Evolutionary conservation across 345 rosid species (phyloP), one percentile per base, ranked within the genome.

Genomic region (Populus pruinosa): DNA sequence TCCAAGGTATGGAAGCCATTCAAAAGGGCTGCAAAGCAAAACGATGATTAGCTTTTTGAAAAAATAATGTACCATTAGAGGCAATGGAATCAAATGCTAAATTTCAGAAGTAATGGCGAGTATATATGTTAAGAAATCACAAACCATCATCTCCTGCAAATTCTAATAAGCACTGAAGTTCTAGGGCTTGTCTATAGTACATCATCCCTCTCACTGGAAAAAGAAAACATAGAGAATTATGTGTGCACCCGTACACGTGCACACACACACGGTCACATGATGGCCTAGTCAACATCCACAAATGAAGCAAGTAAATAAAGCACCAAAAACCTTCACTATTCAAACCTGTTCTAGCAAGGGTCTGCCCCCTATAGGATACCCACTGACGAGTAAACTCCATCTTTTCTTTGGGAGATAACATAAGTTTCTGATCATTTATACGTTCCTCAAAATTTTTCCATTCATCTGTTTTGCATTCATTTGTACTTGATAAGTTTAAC

Each of bases 361-460:
- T 96, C 85, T 96, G 99, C 38, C 87, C 97, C 84, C 98, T 90
- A 81, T 87, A 96, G 44, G 99, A 93, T 74, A 88, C 97, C 99
- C 99, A 96, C 10, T 84, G 87, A 70, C 99, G 92, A 69, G 43
- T 76, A 49, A 65, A 67, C 78, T 92, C 97, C 11, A n/a, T 21
- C 83, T 64, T 78, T 1, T 80, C 88, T 78, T 86, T 90, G 0
- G 74, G 33, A 49, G 25, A 0, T 11, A 56, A 25, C 2, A 16
- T 59, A n/a, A 77, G 66, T 66, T 82, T 83, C 11, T 62, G 43
- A 78, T 86, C 96, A 74, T 10, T 20, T 75, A 79, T 79, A 44
- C 99, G 98, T 68, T 87, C 90, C 20, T 39, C 55, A 80, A 86
- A 93, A 81, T 93, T 91, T 77, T 77, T 75, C 99, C 99, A 96